Percentiles rank a stretch among this genome's conserved stretches.
Evolutionary conservation across 1,284 basidiomycete species (phyloP).

Genomic region (Malassezia japonica): DNA sequence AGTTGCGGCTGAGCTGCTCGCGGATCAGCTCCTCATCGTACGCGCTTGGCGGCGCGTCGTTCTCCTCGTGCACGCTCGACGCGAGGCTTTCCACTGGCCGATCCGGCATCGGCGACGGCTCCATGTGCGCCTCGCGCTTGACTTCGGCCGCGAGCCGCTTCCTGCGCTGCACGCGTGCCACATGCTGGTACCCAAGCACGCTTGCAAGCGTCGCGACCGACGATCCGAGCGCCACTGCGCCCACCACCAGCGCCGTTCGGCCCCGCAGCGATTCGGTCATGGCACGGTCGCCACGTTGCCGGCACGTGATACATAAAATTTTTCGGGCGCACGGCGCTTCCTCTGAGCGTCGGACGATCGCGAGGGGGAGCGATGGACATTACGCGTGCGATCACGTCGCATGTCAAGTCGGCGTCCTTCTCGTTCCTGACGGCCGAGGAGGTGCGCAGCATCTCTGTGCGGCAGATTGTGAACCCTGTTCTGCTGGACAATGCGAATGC

Average conservation of each 20-base stretch:
- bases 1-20: slow-evolving; percentile 77
- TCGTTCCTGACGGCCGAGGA: slow-evolving; percentile 88
- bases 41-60: background rate
- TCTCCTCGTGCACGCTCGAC: background rate
- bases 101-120: background rate
- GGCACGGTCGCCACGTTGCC: background rate
- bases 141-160: slow-evolving; percentile 14
- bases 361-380: slow-evolving; percentile 66
- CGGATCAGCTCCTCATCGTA: slow-evolving; percentile 48
- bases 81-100: background rate
- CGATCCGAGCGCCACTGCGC: slow-evolving; percentile 32
- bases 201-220: slow-evolving; percentile 28
- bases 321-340: slow-evolving; percentile 2
- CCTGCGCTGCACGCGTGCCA: slow-evolving; percentile 22
- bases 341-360: background rate
- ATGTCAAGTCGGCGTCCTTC: slow-evolving; percentile 78
- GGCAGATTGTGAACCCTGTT: slow-evolving; percentile 86
- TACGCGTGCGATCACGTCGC: slow-evolving; percentile 73
- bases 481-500: slow-evolving; percentile 87
- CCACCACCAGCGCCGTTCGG: slow-evolving; percentile 18
- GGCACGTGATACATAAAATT: slow-evolving; percentile 14
- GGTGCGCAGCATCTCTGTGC: slow-evolving; percentile 84
- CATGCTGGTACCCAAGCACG: slow-evolving; percentile 27
- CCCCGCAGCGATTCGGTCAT: background rate
- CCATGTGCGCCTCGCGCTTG: background rate